These are phyloP conservation scores for Pichia sp. DNA, from an alignment of 1,139 yeast genomes.

Conservation along the genomic window DNA sequence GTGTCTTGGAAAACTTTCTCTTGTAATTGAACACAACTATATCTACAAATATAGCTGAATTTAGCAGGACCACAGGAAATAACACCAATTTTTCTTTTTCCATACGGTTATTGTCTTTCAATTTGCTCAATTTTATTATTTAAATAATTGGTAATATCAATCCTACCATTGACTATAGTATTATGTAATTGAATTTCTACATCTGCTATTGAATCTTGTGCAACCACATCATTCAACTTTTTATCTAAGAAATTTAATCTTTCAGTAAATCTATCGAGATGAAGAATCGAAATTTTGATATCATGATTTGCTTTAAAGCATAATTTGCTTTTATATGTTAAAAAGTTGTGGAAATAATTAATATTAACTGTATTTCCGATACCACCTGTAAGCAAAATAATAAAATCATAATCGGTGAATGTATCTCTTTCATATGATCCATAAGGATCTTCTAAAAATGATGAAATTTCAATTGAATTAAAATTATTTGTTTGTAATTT, in stretches of 20 bases:
- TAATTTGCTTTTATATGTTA: background rate
- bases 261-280: constrained; percentile 2
- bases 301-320: background rate
- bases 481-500: constrained; percentile 1
- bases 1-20: background rate
- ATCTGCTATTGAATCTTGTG: background rate
- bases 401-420: constrained; percentile 6
- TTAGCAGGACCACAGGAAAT: constrained; percentile 12
- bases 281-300: constrained; percentile 5
- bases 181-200: constrained; percentile 5
- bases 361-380: constrained; percentile 11
- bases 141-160: constrained; percentile 2
- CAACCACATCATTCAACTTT: background rate
- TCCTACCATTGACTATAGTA: background rate
- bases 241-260: constrained; percentile 2
- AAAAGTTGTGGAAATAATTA: constrained; percentile 3
- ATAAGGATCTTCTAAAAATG: constrained; percentile 43
- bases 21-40: constrained; percentile 6
- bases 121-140: background rate
- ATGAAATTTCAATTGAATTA: constrained; percentile 14
- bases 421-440: constrained; percentile 5
- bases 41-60: constrained; percentile 8
- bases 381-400: constrained; percentile 10
- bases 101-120: background rate
- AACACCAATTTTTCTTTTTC: constrained; percentile 8